phyloP scores from a whole-genome alignment of 768 basidiomycete species.

The Leccinum aurantiacum region DNA sequence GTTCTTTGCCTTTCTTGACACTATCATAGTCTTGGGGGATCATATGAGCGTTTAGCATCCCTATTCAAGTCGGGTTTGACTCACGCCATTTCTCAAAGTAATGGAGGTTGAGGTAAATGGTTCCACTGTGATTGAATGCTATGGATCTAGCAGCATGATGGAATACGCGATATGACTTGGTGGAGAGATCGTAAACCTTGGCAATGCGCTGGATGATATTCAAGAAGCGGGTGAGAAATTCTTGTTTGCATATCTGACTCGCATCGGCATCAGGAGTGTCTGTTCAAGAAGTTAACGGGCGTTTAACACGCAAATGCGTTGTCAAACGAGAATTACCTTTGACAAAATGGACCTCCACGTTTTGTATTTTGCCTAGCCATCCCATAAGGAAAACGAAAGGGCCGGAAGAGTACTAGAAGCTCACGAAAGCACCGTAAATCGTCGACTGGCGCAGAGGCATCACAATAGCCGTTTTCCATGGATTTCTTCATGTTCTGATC shows the following conservation, averaged over 20 bases:
- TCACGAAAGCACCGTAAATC: no score
- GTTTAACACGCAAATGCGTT: neutral
- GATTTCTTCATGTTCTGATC: no score
- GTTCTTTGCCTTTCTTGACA: neutral
- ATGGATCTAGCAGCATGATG: neutral
- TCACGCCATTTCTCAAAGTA: neutral
- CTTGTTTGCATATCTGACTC: constrained; percentile 35
- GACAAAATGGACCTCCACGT: constrained; percentile 56
- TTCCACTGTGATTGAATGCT: neutral
- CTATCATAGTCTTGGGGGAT: neutral
- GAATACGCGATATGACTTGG: constrained; percentile 15
- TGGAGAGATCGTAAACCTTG: constrained; percentile 65
- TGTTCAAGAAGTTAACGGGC: constrained; percentile 23
- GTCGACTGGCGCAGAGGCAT: no score
- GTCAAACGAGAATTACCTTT: constrained; percentile 41
- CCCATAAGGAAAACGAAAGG: neutral
- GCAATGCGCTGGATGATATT: constrained; percentile 62
- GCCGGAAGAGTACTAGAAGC: neutral
- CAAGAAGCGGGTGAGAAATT: constrained; percentile 66
- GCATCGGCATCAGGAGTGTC: constrained; percentile 50
- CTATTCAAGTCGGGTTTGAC: neutral
- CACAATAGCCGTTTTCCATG: no score
- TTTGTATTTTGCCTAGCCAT: constrained; percentile 49
- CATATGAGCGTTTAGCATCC: neutral
- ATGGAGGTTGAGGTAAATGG: neutral